Conservation (phyloP, 768 basidiomycete genomes). For the Suillus subalutaceus region DNA sequence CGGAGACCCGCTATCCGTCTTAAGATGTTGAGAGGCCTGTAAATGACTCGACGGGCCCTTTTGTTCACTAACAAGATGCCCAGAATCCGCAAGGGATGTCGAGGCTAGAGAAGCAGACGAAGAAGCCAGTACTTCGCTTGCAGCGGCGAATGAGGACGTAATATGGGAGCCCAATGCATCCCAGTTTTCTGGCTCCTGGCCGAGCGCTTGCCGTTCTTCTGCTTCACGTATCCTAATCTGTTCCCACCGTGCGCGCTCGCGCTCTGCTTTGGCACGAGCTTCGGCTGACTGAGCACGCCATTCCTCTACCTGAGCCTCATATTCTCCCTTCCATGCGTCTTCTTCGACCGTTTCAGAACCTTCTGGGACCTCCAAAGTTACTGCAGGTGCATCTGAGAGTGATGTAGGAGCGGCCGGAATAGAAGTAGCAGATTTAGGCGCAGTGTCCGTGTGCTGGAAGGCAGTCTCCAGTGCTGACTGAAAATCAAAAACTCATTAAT, state of each 20-base stretch:
- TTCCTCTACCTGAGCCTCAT: slow-evolving; percentile 64
- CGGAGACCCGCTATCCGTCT: slow-evolving; percentile 24
- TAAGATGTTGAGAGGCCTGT: slow-evolving; percentile 33
- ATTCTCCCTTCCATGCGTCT: slow-evolving; percentile 66
- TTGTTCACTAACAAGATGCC: slow-evolving; percentile 45
- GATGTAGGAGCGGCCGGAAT: slow-evolving; percentile 7
- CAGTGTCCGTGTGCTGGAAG: slow-evolving; percentile 29
- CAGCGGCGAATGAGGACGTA: slow-evolving; percentile 5
- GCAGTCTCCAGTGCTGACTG: slow-evolving; percentile 31
- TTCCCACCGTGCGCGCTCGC: slow-evolving; percentile 74
- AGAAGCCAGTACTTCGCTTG: slow-evolving; percentile 18
- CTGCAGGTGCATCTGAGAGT: background rate
- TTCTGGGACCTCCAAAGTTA: slow-evolving; percentile 1
- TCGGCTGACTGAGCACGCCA: slow-evolving; percentile 78
- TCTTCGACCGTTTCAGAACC: slow-evolving; percentile 22
- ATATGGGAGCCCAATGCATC: slow-evolving; percentile 30
- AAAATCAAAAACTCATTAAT: background rate
- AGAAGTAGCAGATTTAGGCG: slow-evolving; percentile 15
- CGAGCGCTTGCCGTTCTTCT: slow-evolving; percentile 45
- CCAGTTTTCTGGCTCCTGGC: slow-evolving; percentile 23
- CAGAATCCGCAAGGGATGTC: slow-evolving; percentile 38
- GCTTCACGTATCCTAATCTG: slow-evolving; percentile 48
- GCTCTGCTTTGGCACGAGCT: slow-evolving; percentile 75
- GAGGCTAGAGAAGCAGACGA: slow-evolving; percentile 27
- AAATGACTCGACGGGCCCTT: slow-evolving; percentile 27